phyloP scores from a whole-genome alignment of 208 protist species.

The Wallacemonas rigidus region DNA sequence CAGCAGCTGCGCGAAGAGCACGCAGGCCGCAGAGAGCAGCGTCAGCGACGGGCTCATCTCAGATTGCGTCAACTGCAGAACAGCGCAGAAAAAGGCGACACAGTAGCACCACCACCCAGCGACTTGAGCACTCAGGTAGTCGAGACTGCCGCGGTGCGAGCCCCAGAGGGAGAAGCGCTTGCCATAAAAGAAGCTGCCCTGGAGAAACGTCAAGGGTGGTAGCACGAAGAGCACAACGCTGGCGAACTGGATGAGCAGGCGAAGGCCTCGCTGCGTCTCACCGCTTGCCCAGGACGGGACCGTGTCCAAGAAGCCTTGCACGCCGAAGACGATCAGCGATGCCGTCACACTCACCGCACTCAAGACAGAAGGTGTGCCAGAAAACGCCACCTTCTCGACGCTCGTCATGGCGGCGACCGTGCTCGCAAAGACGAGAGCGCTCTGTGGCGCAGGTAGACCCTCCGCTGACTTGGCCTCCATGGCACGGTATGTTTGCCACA shows the following conservation, averaged over 20 bases:
- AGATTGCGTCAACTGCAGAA: conserved; percentile 53
- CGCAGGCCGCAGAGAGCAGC: conserved; percentile 40
- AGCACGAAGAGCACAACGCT: conserved; percentile 57
- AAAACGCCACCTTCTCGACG: neutral
- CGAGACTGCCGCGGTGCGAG: conserved; percentile 49
- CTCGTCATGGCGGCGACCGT: neutral
- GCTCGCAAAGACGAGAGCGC: neutral
- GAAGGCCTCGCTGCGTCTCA: conserved; percentile 18
- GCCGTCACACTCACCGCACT: neutral
- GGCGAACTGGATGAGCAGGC: conserved; percentile 34
- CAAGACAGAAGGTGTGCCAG: neutral
- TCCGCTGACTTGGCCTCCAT: neutral
- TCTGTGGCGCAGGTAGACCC: neutral
- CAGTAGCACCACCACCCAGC: conserved; percentile 67
- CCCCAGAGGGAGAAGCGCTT: conserved; percentile 64
- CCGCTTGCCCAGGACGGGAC: neutral
- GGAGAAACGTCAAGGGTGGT: conserved; percentile 65
- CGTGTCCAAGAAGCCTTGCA: conserved; percentile 3
- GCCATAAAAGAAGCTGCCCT: conserved; percentile 61
- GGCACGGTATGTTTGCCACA: conserved; percentile 4
- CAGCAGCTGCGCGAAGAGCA: conserved; percentile 61
- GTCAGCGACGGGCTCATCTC: conserved; percentile 37
- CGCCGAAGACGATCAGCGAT: conserved; percentile 12
- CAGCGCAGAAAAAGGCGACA: conserved; percentile 55
- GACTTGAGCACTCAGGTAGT: conserved; percentile 66